Evolutionary conservation across 2,329 filamentous ascomycete species (phyloP).

Genomic region (Scedosporium minutisporum): DNA sequence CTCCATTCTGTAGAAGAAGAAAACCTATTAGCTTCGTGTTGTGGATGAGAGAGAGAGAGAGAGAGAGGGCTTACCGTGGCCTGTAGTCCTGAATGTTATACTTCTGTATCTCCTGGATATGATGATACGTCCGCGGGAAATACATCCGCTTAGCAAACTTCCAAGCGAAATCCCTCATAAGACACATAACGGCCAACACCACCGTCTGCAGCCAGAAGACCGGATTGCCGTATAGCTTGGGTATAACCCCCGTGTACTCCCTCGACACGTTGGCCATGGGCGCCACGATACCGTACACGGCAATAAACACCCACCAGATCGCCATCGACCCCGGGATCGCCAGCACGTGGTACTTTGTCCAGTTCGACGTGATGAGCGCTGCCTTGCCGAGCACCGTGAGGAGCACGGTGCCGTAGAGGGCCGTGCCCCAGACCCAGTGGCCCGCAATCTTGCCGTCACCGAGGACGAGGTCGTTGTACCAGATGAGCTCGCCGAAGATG

Average conservation of each 20-base stretch:
- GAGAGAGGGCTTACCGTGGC: slow-evolving; percentile 56
- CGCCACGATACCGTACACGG: slow-evolving; percentile 76
- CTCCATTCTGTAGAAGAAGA: slow-evolving; percentile 64
- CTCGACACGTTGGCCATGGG: slow-evolving; percentile 71
- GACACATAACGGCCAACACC: slow-evolving; percentile 68
- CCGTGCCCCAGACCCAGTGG: slow-evolving; percentile 96
- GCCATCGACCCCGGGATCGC: slow-evolving; percentile 89
- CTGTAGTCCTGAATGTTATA: slow-evolving; percentile 99
- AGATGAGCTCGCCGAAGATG: slow-evolving; percentile 72
- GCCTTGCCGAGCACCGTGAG: slow-evolving; percentile 92
- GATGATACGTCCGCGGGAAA: slow-evolving; percentile 87
- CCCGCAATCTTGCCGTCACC: slow-evolving; percentile 73
- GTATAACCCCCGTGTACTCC: slow-evolving; percentile 80
- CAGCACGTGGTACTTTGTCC: slow-evolving; percentile 96
- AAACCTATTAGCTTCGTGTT: slow-evolving; percentile 10
- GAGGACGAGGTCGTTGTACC: slow-evolving; percentile 68
- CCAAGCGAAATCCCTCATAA: slow-evolving; percentile 85
- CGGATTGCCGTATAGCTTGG: slow-evolving; percentile 68
- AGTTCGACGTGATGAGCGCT: slow-evolving; percentile 88
- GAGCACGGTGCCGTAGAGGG: slow-evolving; percentile 89
- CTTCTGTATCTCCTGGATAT: slow-evolving; percentile 99
- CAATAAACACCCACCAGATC: slow-evolving; percentile 86
- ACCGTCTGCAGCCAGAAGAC: slow-evolving; percentile 89
- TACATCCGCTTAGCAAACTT: slow-evolving; percentile 99
- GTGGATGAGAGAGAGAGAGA: background rate